A percentile compares a stretch with the other conserved stretches of the same genome.
Evolutionary conservation across 1,284 basidiomycete genomes (phyloP).

Genomic region (Microbotryomycetes sp.): DNA sequence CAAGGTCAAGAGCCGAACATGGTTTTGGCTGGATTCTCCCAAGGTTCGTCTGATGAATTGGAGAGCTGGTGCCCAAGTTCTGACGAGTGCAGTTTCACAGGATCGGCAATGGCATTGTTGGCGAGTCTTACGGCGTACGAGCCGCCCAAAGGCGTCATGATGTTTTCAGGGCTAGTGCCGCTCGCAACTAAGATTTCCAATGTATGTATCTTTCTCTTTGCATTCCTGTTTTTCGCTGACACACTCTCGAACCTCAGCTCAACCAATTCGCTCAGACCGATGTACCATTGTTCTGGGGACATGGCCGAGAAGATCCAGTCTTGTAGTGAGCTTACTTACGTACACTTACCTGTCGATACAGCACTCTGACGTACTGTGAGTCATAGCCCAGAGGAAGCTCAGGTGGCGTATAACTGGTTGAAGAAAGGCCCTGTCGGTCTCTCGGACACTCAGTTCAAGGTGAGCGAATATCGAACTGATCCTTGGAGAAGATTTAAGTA

Average conservation of each 20-base stretch:
- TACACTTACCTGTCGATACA: not conserved
- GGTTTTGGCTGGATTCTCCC: slow-evolving; percentile 22
- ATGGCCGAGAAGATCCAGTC: slow-evolving; percentile 17
- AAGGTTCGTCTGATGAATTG: slow-evolving; percentile 15
- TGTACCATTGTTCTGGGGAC: slow-evolving; percentile 24
- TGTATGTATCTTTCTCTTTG: slow-evolving; percentile 1
- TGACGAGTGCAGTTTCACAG: not conserved
- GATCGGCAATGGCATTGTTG: not conserved
- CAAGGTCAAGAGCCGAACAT: slow-evolving; percentile 21
- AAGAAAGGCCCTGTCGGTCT: not conserved
- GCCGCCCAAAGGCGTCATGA: slow-evolving; percentile 21
- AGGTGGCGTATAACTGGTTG: not conserved
- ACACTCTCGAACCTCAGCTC: slow-evolving; percentile 3
- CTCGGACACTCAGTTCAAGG: not conserved
- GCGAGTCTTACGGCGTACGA: not conserved
- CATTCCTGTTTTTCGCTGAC: not conserved
- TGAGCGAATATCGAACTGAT: not conserved
- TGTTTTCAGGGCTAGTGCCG: slow-evolving; percentile 21
- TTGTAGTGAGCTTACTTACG: slow-evolving; percentile 3
- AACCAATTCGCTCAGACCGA: not conserved
- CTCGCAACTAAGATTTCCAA: not conserved
- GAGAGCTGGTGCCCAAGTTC: no score
- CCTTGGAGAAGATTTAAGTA: not conserved
- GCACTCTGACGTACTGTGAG: not conserved
- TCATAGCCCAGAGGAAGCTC: not conserved